A percentile compares a stretch with the other conserved stretches of the same genome.
phyloP scores from a whole-genome alignment of 768 basidiomycete species.

The Dioszegia hungarica region DNA sequence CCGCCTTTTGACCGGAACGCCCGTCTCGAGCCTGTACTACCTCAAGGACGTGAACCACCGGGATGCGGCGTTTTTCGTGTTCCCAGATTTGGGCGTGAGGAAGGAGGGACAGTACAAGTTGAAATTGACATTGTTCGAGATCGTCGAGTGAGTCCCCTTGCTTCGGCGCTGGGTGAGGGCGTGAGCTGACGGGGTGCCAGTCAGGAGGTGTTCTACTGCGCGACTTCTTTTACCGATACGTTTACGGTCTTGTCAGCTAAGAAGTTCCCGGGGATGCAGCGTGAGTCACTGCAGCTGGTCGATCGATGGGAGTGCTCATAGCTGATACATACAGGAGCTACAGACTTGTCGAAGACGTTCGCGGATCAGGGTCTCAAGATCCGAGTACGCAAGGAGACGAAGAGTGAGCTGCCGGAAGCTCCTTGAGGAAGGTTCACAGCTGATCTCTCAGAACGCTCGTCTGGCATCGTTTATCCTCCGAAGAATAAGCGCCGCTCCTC shows the following conservation, averaged over 20 bases:
- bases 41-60: slow-evolving; percentile 66
- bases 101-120: slow-evolving; percentile 86
- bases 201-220: slow-evolving; percentile 76
- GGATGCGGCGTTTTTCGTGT: slow-evolving; percentile 87
- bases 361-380: slow-evolving; percentile 97
- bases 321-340: slow-evolving; percentile 61
- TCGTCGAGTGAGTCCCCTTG: slow-evolving; percentile 67
- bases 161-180: neutral
- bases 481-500: slow-evolving; percentile 1
- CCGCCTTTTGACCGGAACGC: slow-evolving; percentile 73
- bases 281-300: slow-evolving; percentile 51
- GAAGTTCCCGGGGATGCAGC: slow-evolving; percentile 95
- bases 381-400: slow-evolving; percentile 73
- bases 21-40: slow-evolving; percentile 77
- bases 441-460: slow-evolving; percentile 4
- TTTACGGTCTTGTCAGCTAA: slow-evolving; percentile 96
- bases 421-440: neutral
- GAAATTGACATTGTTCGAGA: slow-evolving; percentile 76
- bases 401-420: slow-evolving; percentile 18
- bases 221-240: slow-evolving; percentile 76
- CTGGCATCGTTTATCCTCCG: neutral
- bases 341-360: slow-evolving; percentile 77
- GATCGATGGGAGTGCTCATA: neutral
- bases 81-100: slow-evolving; percentile 86
- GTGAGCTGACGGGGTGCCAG: slow-evolving; percentile 6